Evolutionary conservation across 2,329 filamentous ascomycete species (phyloP).

Genomic region (Curvularia verruculosa): DNA sequence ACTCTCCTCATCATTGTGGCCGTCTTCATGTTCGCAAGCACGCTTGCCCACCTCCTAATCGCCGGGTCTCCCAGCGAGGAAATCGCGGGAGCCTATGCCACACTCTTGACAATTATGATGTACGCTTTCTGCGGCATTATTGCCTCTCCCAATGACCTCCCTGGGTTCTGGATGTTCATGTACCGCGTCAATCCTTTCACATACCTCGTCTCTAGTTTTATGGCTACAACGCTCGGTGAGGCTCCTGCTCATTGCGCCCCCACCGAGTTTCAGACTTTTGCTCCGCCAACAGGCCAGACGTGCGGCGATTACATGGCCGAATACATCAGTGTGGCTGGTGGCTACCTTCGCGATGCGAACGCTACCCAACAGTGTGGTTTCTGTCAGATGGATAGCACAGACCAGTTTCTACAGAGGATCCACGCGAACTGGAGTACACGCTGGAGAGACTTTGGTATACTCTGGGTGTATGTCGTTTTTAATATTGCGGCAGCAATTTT

Average conservation of each 20-base stretch:
- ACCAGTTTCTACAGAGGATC: constrained; percentile 55
- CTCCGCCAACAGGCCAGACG: constrained; percentile 46
- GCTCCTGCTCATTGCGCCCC: constrained; percentile 56
- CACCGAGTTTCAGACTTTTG: constrained; percentile 51
- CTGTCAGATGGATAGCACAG: constrained; percentile 55
- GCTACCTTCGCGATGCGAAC: constrained; percentile 51
- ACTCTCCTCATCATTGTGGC: constrained; percentile 67
- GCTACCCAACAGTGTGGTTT: constrained; percentile 54
- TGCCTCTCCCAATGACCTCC: constrained; percentile 62
- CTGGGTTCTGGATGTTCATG: constrained; percentile 81
- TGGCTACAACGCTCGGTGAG: constrained; percentile 51
- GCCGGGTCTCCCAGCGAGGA: constrained; percentile 71
- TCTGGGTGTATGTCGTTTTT: constrained; percentile 59
- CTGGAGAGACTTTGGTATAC: constrained; percentile 65
- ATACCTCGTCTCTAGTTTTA: constrained; percentile 69
- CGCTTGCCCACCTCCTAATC: constrained; percentile 76
- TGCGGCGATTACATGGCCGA: constrained; percentile 53
- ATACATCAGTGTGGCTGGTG: constrained; percentile 50
- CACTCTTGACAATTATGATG: constrained; percentile 63
- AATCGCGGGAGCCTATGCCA: constrained; percentile 67
- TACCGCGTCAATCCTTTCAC: constrained; percentile 71
- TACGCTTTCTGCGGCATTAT: constrained; percentile 62
- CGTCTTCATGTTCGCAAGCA: constrained; percentile 66
- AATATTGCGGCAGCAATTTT: constrained; percentile 56
- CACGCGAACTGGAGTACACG: constrained; percentile 55